Evolutionary conservation across 2,329 filamentous ascomycete genomes (phyloP).

Genomic region (Paraphoma sp.): DNA sequence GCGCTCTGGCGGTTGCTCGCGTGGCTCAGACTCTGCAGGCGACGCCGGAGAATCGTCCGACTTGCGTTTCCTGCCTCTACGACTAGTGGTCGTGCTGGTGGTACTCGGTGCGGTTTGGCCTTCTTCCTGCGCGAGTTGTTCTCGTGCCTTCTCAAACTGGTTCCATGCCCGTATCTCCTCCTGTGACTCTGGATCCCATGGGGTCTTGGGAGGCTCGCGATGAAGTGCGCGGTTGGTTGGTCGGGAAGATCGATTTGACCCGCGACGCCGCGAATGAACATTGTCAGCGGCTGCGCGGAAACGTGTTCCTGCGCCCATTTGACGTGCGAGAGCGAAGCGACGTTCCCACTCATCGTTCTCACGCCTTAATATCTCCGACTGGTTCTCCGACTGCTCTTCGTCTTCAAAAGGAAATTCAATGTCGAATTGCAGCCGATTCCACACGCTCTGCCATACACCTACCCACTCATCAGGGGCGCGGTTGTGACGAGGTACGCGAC

Average conservation of each 20-base stretch:
- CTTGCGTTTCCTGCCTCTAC: conserved; percentile 74
- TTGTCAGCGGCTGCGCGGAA: conserved; percentile 74
- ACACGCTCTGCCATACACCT: conserved; percentile 87
- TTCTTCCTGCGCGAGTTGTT: conserved; percentile 53
- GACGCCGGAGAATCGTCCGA: conserved; percentile 70
- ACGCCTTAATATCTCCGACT: conserved; percentile 62
- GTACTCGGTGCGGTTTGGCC: conserved; percentile 24
- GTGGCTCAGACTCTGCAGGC: conserved; percentile 68
- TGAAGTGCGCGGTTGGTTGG: conserved; percentile 37
- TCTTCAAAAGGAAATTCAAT: conserved; percentile 87
- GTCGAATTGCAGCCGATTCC: conserved; percentile 78
- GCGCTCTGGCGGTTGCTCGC: conserved; percentile 70
- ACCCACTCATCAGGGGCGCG: conserved; percentile 61
- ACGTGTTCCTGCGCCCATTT: conserved; percentile 75
- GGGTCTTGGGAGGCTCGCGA: conserved; percentile 49
- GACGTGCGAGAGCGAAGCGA: conserved; percentile 80
- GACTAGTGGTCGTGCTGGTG: conserved; percentile 32
- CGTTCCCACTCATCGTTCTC: conserved; percentile 79
- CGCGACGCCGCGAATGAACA: conserved; percentile 52
- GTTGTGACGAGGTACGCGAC: conserved; percentile 38
- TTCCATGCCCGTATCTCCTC: conserved; percentile 90
- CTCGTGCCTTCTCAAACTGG: conserved; percentile 83
- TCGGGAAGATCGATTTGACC: conserved; percentile 49
- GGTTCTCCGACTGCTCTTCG: conserved; percentile 62
- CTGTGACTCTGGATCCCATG: conserved; percentile 71